Base-by-base conservation (phyloP, 1,139 yeast genomes). In the Kodamaea anthophila region DNA sequence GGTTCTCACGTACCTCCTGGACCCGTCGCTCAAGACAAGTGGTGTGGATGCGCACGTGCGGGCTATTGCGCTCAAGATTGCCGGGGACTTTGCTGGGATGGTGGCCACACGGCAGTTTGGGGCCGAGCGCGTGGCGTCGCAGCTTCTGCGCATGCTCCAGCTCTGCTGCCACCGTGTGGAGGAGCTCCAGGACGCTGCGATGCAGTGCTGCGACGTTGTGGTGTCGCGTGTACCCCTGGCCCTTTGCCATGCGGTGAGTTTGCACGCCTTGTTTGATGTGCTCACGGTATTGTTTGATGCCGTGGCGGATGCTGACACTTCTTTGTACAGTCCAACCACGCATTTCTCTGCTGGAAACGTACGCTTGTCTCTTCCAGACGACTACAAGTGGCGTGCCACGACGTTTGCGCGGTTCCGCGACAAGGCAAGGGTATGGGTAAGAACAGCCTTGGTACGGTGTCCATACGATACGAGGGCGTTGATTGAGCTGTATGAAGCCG, bases 321-420 rank as follows among this genome's bases (percentile, higher is more conserved):
- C 82, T 47, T 86, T 79, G 53, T 91, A 86, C 51, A 85, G 82
- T 37, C 97, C 98, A 4, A 71, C 78, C 10, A 75, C 83, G 24
- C 70, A 69, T 18, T 88, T 82, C 48, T 53, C 60, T 20, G 72
- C 95, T n/a, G 61, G 70, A 25, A 75, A 77, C 4, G 74, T 79
- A 20, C 63, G 65, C 27, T 60, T 91, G 21, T 68, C 76, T 21
- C 60, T 91, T 13, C 80, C 94, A 0, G 96, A 87, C 49, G 81
- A 91, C 5, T 74, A 81, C 41, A 64, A 65, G 13, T 85, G 94
- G 82, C 74, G 98, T 43, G 70, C 68, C 28, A 65, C 70, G 1
- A 81, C 95, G 0, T 67, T 87, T 36, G 66, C 66, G 21, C 60
- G 73, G 28, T 63, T 91, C 33, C 72, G 75, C 32, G 66, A 61